Conservation (phyloP, 495 filamentous ascomycete genomes). For the Neurospora intermedia region DNA sequence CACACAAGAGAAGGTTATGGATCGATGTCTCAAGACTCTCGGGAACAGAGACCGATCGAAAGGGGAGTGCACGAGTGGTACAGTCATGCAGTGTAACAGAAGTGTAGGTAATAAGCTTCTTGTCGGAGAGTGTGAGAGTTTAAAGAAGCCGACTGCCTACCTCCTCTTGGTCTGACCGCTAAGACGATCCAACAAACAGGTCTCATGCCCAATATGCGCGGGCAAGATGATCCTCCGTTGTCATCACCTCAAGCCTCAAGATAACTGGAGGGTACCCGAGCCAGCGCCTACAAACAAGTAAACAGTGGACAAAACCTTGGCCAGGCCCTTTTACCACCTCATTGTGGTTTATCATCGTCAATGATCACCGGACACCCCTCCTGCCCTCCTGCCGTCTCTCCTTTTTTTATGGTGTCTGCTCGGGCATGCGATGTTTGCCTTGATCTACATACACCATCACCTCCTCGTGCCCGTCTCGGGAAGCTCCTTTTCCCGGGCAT, state of each 20-base stretch:
- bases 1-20: neutral
- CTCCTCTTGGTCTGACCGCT: neutral
- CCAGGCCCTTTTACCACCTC: neutral
- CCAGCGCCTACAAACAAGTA: neutral
- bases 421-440: neutral
- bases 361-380: neutral
- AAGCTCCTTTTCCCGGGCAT: neutral
- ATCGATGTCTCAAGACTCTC: neutral
- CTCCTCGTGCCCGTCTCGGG: neutral
- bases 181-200: neutral
- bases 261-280: neutral
- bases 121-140: neutral
- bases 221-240: neutral
- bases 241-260: neutral
- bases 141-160: neutral
- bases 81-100: neutral
- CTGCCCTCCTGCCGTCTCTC: neutral
- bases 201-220: neutral
- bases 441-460: neutral
- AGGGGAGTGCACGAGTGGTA: neutral
- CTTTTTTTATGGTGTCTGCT: neutral
- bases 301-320: neutral
- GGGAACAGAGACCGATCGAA: neutral
- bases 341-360: neutral
- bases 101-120: neutral